Base-by-base conservation (phyloP, 306 rosid species). In the Casuarina glauca region DNA sequence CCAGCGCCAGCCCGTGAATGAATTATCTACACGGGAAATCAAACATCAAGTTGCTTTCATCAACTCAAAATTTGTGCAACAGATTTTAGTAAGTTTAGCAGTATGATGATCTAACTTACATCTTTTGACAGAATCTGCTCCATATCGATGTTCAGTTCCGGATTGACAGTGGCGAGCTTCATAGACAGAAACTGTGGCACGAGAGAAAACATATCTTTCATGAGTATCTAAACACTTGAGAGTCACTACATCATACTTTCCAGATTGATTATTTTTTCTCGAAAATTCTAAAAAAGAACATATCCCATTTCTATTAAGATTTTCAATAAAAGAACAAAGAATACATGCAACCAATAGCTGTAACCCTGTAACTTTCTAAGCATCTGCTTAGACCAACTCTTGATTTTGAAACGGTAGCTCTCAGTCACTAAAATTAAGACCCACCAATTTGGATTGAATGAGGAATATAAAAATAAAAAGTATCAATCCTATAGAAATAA, bases 121-220 rank as follows among this genome's bases (percentile, higher is more conserved):
- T 96, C 99, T 82, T 93, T 93, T 58, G 99, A 89, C 78, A 96
- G 83, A 82, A 93, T 84, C 83, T 96, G 74, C 8, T 96, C 99
- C 17, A 89, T 83, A 54, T 96, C 97, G 26, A 96, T 71, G 85
- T 89, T 91, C 84, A 93, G 69, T 80, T 96, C 99, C 2, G 98
- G 98, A 81, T 93, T 91, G 84, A 93, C 99, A 1, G 99, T 93
- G 35, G 99, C 96, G 20, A 96, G 98, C 85, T 96, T 96, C 99
- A 93, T 96, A 53, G 99, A 96, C 86, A 96, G 79, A 79, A 96
- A 96, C 99, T 96, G 94, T 86, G 86, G 62, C 68, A 73, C 10
- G 16, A 80, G 54, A 64, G 5, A 15, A 61, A 61, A 63, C 8
- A 73, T 43, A 38, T 45, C 74, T 50, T 74, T 39, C 20, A 3